phyloP scores from a whole-genome alignment of 208 protist genomes.

The Strigomonas galati region DNA sequence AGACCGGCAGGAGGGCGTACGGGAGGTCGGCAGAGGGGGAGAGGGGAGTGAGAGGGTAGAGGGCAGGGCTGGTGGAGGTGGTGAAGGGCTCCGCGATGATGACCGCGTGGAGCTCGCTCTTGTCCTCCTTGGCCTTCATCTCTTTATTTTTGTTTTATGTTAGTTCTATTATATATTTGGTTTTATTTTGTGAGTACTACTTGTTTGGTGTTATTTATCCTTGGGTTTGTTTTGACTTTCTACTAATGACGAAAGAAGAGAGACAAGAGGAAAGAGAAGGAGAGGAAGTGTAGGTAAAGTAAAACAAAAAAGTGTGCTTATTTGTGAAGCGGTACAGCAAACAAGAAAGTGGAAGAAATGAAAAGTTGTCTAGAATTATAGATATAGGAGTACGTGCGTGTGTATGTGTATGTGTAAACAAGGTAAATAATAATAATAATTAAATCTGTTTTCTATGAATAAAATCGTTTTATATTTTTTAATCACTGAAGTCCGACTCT shows the following conservation, averaged over 20 bases:
- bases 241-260: slow-evolving; percentile 6
- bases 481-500: slow-evolving; percentile 51
- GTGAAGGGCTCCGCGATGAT: slow-evolving; percentile 66
- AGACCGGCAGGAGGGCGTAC: slow-evolving; percentile 77
- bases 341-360: neutral
- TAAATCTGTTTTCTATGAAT: neutral
- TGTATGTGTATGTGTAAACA: neutral
- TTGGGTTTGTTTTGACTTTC: neutral
- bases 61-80: neutral
- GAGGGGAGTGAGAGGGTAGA: slow-evolving; percentile 38
- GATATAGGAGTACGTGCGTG: neutral
- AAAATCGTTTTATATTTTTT: neutral
- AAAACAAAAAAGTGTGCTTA: too few relatives aligned
- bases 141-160: neutral
- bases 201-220: neutral
- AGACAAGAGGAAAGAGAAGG: neutral
- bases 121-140: slow-evolving; percentile 18
- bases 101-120: slow-evolving; percentile 39
- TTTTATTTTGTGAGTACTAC: neutral
- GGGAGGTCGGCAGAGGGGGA: slow-evolving; percentile 49
- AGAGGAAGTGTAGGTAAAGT: neutral
- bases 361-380: neutral
- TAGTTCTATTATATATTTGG: neutral
- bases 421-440: neutral
- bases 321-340: neutral